These are phyloP conservation scores for Gossypioides kirkii DNA, from an alignment of 345 rosid species.

Conservation along the genomic window DNA sequence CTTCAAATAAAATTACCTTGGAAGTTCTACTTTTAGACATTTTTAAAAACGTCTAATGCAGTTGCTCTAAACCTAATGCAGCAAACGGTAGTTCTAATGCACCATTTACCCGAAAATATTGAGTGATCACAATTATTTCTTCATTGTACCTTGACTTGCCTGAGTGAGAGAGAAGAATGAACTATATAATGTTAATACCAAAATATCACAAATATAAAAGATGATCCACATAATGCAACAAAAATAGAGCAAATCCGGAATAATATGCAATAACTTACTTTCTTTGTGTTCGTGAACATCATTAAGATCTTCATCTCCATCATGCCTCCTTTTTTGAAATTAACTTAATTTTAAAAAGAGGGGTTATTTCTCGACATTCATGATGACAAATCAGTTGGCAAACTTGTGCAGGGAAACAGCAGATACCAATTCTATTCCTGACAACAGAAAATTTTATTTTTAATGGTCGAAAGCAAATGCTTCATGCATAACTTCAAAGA, in stretches of 20 bases:
- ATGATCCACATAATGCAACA: not conserved
- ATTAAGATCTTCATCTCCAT: conserved; percentile 83
- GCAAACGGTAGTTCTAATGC: no score
- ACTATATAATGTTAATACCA: not conserved
- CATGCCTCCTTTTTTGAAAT: conserved; percentile 90
- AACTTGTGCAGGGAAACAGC: not conserved
- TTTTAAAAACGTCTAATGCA: no score
- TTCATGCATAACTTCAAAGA: not conserved
- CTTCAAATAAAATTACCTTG: no score
- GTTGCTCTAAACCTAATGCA: no score
- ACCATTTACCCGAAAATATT: no score
- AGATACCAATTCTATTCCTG: not conserved
- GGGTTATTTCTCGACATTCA: not conserved
- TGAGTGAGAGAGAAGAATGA: conserved; percentile 2
- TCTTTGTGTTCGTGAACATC: conserved; percentile 82
- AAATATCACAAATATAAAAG: not conserved
- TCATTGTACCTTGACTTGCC: no score
- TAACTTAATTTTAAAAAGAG: not conserved
- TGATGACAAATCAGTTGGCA: not conserved
- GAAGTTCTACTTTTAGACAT: no score
- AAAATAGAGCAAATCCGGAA: not conserved
- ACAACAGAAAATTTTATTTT: not conserved
- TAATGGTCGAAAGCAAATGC: not conserved
- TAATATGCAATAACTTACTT: conserved; percentile 60
- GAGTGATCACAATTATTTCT: no score